Percentiles rank a stretch among this genome's conserved stretches.
phyloP scores from a whole-genome alignment of 176 grass and related monocot genomes.

The Aegilops tauschii region DNA sequence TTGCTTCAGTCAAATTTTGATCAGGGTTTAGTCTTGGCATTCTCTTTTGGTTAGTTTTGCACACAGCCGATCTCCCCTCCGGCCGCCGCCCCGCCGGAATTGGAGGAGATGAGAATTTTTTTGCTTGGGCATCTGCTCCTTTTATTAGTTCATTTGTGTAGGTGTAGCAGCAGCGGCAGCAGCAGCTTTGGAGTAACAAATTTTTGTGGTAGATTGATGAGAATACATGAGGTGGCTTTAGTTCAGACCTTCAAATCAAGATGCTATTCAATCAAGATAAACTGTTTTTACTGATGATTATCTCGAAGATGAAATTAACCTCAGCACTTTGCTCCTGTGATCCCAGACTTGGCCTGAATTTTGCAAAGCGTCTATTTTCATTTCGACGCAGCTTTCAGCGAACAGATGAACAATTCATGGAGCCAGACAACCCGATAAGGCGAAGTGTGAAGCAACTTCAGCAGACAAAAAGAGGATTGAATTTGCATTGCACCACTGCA shows the following conservation, averaged over 20 bases:
- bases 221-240: background rate
- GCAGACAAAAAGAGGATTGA: background rate
- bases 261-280: background rate
- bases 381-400: background rate
- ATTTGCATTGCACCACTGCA: background rate
- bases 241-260: background rate
- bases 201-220: background rate
- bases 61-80: background rate
- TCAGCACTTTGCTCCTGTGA: background rate
- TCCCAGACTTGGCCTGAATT: background rate
- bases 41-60: background rate
- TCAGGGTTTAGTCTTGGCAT: background rate
- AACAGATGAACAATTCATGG: background rate
- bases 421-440: background rate
- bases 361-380: no score
- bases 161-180: background rate
- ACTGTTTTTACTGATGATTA: background rate
- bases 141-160: background rate
- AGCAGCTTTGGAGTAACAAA: background rate
- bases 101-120: background rate
- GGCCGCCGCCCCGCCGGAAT: background rate
- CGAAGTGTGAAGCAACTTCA: background rate
- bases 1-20: background rate
- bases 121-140: background rate
- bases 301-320: background rate